Conservation (phyloP, 768 basidiomycete genomes). For the Suillus luteus region DNA sequence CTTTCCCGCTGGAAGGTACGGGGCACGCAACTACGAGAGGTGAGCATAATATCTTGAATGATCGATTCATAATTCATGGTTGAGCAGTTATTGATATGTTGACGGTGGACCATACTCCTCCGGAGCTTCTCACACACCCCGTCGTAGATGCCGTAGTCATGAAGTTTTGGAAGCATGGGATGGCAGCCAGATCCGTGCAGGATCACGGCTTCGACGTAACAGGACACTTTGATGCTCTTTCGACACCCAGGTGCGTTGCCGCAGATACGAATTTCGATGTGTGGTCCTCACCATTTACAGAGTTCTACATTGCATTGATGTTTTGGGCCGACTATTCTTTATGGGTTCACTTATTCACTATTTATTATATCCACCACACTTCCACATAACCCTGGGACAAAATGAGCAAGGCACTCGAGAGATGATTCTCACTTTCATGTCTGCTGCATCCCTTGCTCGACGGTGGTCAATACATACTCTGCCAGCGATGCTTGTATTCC, state of each 20-base stretch:
- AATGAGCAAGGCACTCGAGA: constrained; percentile 37
- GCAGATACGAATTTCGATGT: not conserved
- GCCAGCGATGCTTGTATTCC: constrained; percentile 41
- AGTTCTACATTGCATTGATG: constrained; percentile 46
- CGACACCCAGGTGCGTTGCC: constrained; percentile 47
- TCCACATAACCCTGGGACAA: constrained; percentile 24
- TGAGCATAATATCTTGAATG: constrained; percentile 15
- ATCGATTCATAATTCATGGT: not conserved
- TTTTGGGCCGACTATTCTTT: constrained; percentile 40
- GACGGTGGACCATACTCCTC: constrained; percentile 32
- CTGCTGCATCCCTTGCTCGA: constrained; percentile 38
- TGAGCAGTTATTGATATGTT: constrained; percentile 47
- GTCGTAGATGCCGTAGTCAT: constrained; percentile 41
- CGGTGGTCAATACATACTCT: constrained; percentile 34
- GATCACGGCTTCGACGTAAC: constrained; percentile 12
- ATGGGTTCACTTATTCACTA: constrained; percentile 45
- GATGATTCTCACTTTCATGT: constrained; percentile 39
- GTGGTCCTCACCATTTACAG: constrained; percentile 29
- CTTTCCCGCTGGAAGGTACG: constrained; percentile 39
- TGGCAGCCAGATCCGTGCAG: not conserved
- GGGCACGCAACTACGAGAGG: constrained; percentile 31
- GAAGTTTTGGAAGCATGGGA: constrained; percentile 44
- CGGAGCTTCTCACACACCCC: constrained; percentile 41
- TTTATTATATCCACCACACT: constrained; percentile 43
- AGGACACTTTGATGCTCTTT: constrained; percentile 38